Base-by-base conservation (phyloP, 257 asterid genomes). In the Gentiana macrophylla region DNA sequence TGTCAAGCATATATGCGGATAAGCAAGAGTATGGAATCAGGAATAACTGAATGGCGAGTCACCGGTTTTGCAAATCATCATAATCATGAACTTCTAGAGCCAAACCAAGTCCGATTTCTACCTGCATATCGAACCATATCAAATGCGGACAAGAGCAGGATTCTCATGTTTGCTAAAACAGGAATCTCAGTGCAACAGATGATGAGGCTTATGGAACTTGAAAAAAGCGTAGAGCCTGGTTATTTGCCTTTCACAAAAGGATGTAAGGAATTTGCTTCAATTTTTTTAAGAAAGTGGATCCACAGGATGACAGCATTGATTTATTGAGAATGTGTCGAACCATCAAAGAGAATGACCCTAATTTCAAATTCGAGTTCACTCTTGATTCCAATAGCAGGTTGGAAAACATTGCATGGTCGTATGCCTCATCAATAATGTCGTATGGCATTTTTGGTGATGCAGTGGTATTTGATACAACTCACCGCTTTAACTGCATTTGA, bases 391-490 rank as follows among this genome's bases (percentile, higher is more conserved):
- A 71, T 51, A 73, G 75, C 67, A 68, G 83, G 75, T 56, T 81
- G 70, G 83, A 81, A 55, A 92, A 92, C 53, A 84, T 92, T 64
- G 86, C 97, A 7, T 92, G 98, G 98, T 92, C 98, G 36, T 88
- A 92, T 75, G 94, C 95, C 60, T 92, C 98, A 37, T 92, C 97
- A 38, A 63, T 85, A 38, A 90, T 79, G 73, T 80, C 90, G 4
- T 92, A 85, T 67, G 98, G 85, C 62, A 70, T 88, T 50, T 88
- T 83, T 70, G 98, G 98, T 57, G 98, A 92, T 70, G 89, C 94
- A 34, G 86, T 91, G 63, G 95, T 91, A 52, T 91, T 91, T 71
- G 98, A 91, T 77, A 87, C 97, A 35, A 91, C 97, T 36, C 97
- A 91, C 64, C 81, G 97, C 84, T 52, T 72, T 91, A 75, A 77